Percentiles rank a stretch among this genome's conserved stretches.
Evolutionary conservation across 1,284 basidiomycete species (phyloP).

Genomic region (Coniophora puteana): DNA sequence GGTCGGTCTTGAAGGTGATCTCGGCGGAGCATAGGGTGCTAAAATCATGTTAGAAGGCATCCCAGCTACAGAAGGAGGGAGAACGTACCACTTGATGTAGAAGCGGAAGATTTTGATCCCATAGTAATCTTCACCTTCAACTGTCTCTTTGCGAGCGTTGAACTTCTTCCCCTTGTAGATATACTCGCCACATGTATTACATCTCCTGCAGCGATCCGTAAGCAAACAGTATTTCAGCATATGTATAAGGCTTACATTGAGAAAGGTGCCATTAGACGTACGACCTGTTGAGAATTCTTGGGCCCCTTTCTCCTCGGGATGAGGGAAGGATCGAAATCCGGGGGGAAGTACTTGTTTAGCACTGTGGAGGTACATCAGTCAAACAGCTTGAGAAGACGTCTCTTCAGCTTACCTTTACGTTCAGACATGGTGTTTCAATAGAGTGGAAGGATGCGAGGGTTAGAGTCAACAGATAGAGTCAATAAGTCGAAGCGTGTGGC

Average conservation of each 20-base stretch:
- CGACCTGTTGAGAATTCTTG: constrained; percentile 93
- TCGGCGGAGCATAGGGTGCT: constrained; percentile 94
- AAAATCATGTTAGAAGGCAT: constrained; percentile 9
- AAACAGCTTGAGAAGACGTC: neutral
- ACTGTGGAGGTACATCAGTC: constrained; percentile 41
- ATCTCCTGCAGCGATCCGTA: constrained; percentile 55
- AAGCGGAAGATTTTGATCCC: constrained; percentile 95
- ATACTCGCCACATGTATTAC: constrained; percentile 95
- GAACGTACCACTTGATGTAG: constrained; percentile 74
- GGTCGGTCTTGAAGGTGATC: constrained; percentile 99
- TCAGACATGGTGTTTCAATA: constrained; percentile 66
- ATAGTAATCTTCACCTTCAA: constrained; percentile 95
- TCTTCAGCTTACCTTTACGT: constrained; percentile 72
- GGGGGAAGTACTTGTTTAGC: constrained; percentile 89
- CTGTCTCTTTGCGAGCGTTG: constrained; percentile 98
- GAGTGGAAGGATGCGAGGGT: neutral
- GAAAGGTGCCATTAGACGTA: constrained; percentile 98
- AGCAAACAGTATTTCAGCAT: neutral
- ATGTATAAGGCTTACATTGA: constrained; percentile 69
- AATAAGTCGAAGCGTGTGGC: neutral
- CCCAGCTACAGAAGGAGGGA: neutral
- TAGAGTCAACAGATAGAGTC: neutral
- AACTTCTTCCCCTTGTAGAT: constrained; percentile 99
- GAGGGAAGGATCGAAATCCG: constrained; percentile 97
- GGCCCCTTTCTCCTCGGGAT: constrained; percentile 87